Base-by-base conservation (phyloP, 345 rosid species). In the Viola odorata region DNA sequence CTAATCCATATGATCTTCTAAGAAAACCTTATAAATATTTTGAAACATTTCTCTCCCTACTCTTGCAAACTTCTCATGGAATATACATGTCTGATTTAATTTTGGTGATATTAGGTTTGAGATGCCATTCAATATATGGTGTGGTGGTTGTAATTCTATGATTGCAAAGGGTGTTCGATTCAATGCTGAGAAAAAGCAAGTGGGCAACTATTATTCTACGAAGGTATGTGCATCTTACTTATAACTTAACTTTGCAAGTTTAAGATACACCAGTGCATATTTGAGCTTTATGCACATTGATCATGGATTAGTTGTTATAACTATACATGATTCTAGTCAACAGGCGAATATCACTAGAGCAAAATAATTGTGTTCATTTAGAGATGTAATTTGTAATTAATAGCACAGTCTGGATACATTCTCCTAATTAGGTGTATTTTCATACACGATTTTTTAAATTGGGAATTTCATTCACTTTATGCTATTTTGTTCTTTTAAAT, bases 171-270 rank as follows among this genome's bases (percentile, higher is more conserved):
- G 99, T 74, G 99, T 95, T 63, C 76, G 98, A 50, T 95, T 95
- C 69, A 90, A 91, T 71, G 95, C 99, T 41, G 96, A 91, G 73
- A 95, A 95, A 71, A 95, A 95, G 76, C 98, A 91, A 91, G 96
- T 91, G 63, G 98, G 98, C 58, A 88, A 88, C 74, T 95, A 95
- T 74, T 91, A 91, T 78, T 95, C 98, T 17, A 88, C 98, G 16
- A 95, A 95, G 97, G 99, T 88, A 76, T 0, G 3, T 54, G 37
- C 58, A 2, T 0, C 32, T 23, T 23, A 23, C 32, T n/a, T n/a
- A n/a, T n/a, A n/a, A n/a, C n/a, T n/a, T n/a, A 23, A 23, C 32
- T 23, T 23, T 23, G 32, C 32, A 23, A 23, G 32, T 23, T 23
- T 23, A 23, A 23, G 32, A 23, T 23, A 23, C 32, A 23, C 32